Evolutionary conservation across 257 asterid species (phyloP).

Genomic region (Salvia rosmarinus): DNA sequence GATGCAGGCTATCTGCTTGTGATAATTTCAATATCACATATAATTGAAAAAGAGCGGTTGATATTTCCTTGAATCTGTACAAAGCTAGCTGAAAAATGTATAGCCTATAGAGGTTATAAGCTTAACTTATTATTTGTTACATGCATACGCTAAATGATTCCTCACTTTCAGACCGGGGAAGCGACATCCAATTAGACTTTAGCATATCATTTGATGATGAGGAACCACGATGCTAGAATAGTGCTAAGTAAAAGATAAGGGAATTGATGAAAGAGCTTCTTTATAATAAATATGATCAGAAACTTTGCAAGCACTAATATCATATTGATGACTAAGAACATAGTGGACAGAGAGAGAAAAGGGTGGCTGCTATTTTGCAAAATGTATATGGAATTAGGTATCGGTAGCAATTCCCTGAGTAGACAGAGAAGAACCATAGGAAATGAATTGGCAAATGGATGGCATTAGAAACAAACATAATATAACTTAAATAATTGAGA

Average conservation of each 20-base stretch:
- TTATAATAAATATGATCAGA: conserved; percentile 16
- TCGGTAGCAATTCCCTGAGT: background rate
- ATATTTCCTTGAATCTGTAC: conserved; percentile 1
- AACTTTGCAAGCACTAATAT: conserved; percentile 11
- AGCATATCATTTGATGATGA: conserved; percentile 11
- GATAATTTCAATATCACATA: background rate
- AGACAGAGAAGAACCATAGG: background rate
- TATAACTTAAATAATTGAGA: conserved; percentile 15
- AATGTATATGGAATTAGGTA: conserved; percentile 15
- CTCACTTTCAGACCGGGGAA: background rate
- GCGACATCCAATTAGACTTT: background rate
- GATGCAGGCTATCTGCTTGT: conserved; percentile 19
- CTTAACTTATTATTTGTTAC: background rate
- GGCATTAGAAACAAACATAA: background rate
- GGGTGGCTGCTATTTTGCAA: conserved; percentile 14
- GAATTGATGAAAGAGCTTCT: background rate
- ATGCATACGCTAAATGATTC: background rate
- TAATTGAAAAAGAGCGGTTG: background rate
- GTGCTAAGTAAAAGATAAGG: background rate
- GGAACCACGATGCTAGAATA: conserved; percentile 16
- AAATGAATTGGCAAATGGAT: conserved; percentile 1
- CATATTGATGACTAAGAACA: conserved; percentile 8
- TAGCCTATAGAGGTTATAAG: background rate
- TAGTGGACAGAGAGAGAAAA: background rate
- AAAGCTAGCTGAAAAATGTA: conserved; percentile 12